Percentiles rank a stretch among this genome's conserved stretches.
Conservation (phyloP, 108 stramenopile genomes). For the Aureococcus anophagefferens region DNA sequence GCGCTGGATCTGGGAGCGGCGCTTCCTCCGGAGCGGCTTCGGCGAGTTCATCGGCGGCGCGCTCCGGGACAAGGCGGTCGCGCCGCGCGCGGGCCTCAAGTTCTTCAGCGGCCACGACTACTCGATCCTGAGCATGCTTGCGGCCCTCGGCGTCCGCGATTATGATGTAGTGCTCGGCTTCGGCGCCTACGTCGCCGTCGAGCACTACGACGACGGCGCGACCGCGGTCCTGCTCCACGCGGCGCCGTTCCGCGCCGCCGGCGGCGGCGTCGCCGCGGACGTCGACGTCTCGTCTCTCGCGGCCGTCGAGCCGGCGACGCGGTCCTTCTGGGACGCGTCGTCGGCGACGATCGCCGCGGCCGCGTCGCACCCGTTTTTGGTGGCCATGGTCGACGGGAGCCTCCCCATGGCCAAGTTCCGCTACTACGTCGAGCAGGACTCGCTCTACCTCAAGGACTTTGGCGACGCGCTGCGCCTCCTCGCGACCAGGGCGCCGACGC, state of each 20-base stretch:
- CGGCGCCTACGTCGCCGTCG: constrained; percentile 6
- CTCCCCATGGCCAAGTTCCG: constrained; percentile 49
- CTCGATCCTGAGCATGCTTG: constrained; percentile 1
- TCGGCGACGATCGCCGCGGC: no score
- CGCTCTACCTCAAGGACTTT: constrained; percentile 64
- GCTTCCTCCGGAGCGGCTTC: not conserved
- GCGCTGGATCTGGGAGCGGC: not conserved
- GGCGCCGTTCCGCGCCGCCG: no score
- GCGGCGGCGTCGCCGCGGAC: no score
- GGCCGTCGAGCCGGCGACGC: no score
- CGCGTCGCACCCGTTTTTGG: constrained; percentile 56
- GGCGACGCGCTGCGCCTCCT: constrained; percentile 48
- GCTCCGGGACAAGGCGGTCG: not conserved
- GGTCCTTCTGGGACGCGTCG: no score
- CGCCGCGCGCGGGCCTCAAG: not conserved
- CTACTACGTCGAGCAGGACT: constrained; percentile 71
- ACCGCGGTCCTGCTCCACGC: no score
- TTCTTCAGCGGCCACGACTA: constrained; percentile 4
- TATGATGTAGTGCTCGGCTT: not conserved
- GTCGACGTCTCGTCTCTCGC: no score
- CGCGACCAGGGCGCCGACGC: constrained; percentile 30
- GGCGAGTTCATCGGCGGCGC: not conserved
- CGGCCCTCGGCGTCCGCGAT: not conserved
- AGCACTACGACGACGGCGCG: not conserved
- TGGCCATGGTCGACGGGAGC: constrained; percentile 65